These are phyloP conservation scores for Cytidiella melzeri DNA, from an alignment of 768 basidiomycete species.

Conservation along the genomic window DNA sequence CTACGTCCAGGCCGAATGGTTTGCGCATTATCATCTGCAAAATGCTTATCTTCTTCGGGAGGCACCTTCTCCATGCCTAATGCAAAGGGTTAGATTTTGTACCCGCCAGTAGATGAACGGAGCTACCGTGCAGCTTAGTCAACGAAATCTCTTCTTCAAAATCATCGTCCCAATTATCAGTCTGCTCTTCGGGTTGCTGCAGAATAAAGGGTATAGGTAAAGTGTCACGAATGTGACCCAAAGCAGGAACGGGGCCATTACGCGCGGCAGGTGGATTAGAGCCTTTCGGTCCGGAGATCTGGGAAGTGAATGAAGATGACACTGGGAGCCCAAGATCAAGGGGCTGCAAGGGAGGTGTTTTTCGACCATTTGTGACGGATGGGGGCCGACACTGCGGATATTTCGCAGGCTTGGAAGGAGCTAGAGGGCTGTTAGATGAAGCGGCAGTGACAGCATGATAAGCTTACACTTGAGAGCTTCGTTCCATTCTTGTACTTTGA, in stretches of 20 bases:
- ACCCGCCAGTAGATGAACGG: no score
- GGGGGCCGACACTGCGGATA: constrained; percentile 39
- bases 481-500: constrained; percentile 98
- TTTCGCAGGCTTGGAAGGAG: constrained; percentile 71
- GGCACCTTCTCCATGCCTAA: constrained; percentile 59
- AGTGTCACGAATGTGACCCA: constrained; percentile 23
- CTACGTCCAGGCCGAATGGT: constrained; percentile 76
- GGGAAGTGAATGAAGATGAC: constrained; percentile 15
- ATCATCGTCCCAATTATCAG: constrained; percentile 98
- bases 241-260: constrained; percentile 11
- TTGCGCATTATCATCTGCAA: constrained; percentile 67
- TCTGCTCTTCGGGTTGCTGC: constrained; percentile 77
- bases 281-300: constrained; percentile 7
- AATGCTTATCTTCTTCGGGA: constrained; percentile 48
- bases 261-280: constrained; percentile 13
- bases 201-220: constrained; percentile 60
- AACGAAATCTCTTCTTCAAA: constrained; percentile 92
- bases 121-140: constrained; percentile 67
- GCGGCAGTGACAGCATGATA: constrained; percentile 5
- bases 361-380: constrained; percentile 26
- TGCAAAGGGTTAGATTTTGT: background rate
- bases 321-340: constrained; percentile 16
- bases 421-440: constrained; percentile 30
- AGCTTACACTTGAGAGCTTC: constrained; percentile 83
- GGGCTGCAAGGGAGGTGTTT: constrained; percentile 33